phyloP scores from a whole-genome alignment of 202 grass and related monocot genomes.

The Setaria italica region DNA sequence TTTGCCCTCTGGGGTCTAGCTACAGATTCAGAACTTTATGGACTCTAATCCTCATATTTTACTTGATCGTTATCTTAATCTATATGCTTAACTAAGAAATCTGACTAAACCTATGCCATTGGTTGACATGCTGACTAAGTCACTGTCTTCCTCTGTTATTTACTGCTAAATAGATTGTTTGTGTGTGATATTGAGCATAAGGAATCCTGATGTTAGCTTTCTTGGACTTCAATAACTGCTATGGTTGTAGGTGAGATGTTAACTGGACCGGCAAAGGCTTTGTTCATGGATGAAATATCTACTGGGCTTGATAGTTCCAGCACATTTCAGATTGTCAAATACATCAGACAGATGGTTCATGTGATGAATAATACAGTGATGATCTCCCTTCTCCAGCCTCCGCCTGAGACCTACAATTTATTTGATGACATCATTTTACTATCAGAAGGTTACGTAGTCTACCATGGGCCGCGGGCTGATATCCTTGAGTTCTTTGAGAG shows the following conservation, averaged over 20 bases:
- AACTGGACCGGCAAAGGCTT: constrained; percentile 71
- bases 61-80: neutral
- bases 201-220: constrained; percentile 19
- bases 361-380: constrained; percentile 81
- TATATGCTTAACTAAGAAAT: neutral
- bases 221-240: neutral
- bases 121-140: neutral
- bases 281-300: constrained; percentile 99
- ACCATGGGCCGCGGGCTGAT: constrained; percentile 75
- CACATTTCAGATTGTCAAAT: constrained; percentile 87
- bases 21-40: neutral
- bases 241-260: constrained; percentile 79
- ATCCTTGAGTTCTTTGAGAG: constrained; percentile 77
- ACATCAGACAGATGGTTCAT: constrained; percentile 74
- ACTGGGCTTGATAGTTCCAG: constrained; percentile 90
- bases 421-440: constrained; percentile 91
- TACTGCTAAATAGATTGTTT: neutral
- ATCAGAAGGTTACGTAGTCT: constrained; percentile 82
- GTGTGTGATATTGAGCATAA: constrained; percentile 4
- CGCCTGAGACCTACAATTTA: constrained; percentile 87
- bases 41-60: neutral
- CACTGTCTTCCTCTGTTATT: neutral
- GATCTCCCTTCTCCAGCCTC: constrained; percentile 89
- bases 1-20: neutral
- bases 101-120: neutral